Percentiles rank a stretch among this genome's conserved stretches.
These are phyloP conservation scores for Brachypodium distachyon DNA, from an alignment of 202 grass and related monocot genomes.

Conservation along the genomic window DNA sequence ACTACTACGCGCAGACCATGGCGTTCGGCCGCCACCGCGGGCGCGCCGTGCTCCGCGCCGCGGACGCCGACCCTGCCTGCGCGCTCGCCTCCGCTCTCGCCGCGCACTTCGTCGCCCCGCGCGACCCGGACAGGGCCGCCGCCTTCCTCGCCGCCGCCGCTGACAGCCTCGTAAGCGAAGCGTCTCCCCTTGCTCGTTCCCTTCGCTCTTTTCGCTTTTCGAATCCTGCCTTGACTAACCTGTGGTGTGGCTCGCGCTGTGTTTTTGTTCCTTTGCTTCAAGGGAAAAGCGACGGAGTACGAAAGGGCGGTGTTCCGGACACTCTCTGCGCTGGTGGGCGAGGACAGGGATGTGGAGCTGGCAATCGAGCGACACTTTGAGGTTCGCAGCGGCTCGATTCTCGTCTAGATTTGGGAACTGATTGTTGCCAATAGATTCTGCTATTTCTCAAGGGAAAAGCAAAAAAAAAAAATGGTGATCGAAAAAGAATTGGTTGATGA, in stretches of 20 bases:
- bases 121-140: slow-evolving; percentile 20
- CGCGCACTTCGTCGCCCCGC: slow-evolving; percentile 29
- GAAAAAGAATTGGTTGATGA: background rate
- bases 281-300: slow-evolving; percentile 48
- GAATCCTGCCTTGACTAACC: background rate
- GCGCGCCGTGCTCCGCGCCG: slow-evolving; percentile 26
- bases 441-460: background rate
- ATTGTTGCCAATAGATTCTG: background rate
- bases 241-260: background rate
- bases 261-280: background rate
- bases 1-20: slow-evolving; percentile 47
- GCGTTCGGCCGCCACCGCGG: slow-evolving; percentile 36
- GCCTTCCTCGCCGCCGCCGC: slow-evolving; percentile 34
- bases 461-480: no score
- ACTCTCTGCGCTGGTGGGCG: slow-evolving; percentile 37
- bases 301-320: slow-evolving; percentile 45
- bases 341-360: slow-evolving; percentile 29
- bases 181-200: background rate
- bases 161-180: slow-evolving; percentile 36
- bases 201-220: background rate
- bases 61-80: slow-evolving; percentile 36
- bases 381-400: slow-evolving; percentile 14
- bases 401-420: background rate
- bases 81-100: slow-evolving; percentile 45
- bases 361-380: slow-evolving; percentile 35